Evolutionary conservation across 176 grass and related monocot genomes (phyloP).

Genomic region (Poa annua): DNA sequence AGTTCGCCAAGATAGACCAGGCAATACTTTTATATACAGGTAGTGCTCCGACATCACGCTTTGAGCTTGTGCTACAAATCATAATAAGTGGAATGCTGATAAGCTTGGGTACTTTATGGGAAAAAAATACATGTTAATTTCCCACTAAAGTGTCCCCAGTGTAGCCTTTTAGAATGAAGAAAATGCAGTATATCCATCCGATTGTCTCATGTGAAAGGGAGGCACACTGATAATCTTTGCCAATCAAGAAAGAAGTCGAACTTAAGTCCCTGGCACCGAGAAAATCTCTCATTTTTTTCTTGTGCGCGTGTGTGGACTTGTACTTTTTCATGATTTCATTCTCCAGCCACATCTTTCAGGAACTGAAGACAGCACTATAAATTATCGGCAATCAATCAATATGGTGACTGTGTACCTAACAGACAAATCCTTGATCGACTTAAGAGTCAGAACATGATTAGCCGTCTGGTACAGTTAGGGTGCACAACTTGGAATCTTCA

Average conservation of each 20-base stretch:
- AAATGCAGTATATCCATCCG: slow-evolving; percentile 33
- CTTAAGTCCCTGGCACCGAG: slow-evolving; percentile 16
- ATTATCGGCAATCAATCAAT: slow-evolving; percentile 5
- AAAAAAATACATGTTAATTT: slow-evolving; percentile 26
- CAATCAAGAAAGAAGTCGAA: slow-evolving; percentile 30
- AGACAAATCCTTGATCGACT: not conserved
- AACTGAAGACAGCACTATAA: slow-evolving; percentile 4
- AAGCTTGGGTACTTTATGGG: not conserved
- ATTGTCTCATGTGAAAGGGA: slow-evolving; percentile 44
- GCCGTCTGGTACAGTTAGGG: not conserved
- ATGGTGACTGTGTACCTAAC: slow-evolving; percentile 35
- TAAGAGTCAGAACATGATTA: slow-evolving; percentile 11
- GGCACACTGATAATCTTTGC: slow-evolving; percentile 45
- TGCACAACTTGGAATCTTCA: not conserved
- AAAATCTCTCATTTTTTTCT: not conserved
- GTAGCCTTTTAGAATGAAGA: slow-evolving; percentile 31
- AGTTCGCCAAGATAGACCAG: slow-evolving; percentile 30
- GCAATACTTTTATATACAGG: slow-evolving; percentile 29
- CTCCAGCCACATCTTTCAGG: slow-evolving; percentile 21
- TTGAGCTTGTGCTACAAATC: slow-evolving; percentile 22
- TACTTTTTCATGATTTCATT: not conserved
- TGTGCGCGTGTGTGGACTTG: not conserved
- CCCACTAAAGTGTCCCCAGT: slow-evolving; percentile 21
- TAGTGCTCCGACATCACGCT: slow-evolving; percentile 46
- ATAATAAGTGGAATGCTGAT: slow-evolving; percentile 51